Conservation (phyloP, 2,329 filamentous ascomycete species). For the Calonectria montana region DNA sequence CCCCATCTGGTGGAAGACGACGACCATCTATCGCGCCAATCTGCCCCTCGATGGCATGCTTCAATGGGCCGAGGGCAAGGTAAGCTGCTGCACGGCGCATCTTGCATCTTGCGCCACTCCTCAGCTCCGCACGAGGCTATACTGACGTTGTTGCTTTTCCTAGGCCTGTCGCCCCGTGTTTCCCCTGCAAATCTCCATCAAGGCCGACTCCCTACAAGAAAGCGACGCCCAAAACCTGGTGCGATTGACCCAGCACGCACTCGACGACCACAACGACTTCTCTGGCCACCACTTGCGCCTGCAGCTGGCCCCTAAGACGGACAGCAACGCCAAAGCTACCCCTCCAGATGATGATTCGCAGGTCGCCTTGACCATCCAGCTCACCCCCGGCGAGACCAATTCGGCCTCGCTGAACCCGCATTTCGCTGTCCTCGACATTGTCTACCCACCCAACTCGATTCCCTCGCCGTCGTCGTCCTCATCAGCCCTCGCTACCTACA, state of each 20-base stretch:
- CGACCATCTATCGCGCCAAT: slow-evolving; percentile 87
- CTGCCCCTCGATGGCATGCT: slow-evolving; percentile 89
- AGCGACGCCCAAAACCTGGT: slow-evolving; percentile 79
- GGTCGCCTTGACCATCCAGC: slow-evolving; percentile 76
- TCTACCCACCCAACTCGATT: slow-evolving; percentile 77
- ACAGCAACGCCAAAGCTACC: slow-evolving; percentile 23
- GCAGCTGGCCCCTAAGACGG: slow-evolving; percentile 46
- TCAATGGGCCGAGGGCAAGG: slow-evolving; percentile 91
- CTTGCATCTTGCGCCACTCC: not conserved
- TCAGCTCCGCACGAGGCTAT: not conserved
- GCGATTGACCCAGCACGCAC: slow-evolving; percentile 83
- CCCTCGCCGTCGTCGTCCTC: slow-evolving; percentile 75
- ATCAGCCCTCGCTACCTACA: slow-evolving; percentile 79
- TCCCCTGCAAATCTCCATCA: slow-evolving; percentile 83
- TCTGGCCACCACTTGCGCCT: slow-evolving; percentile 82
- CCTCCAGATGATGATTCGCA: slow-evolving; percentile 55
- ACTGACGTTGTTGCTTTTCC: slow-evolving; percentile 9
- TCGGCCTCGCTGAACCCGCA: slow-evolving; percentile 76
- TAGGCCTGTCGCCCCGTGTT: slow-evolving; percentile 91
- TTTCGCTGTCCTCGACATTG: slow-evolving; percentile 78
- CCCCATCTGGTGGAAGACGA: slow-evolving; percentile 97
- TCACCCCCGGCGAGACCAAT: slow-evolving; percentile 72
- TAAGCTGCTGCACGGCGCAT: slow-evolving; percentile 51
- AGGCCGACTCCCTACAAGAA: slow-evolving; percentile 73
- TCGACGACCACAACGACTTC: slow-evolving; percentile 90